Conservation (phyloP, 805 yeast species). For the Candida sphagnicola region DNA sequence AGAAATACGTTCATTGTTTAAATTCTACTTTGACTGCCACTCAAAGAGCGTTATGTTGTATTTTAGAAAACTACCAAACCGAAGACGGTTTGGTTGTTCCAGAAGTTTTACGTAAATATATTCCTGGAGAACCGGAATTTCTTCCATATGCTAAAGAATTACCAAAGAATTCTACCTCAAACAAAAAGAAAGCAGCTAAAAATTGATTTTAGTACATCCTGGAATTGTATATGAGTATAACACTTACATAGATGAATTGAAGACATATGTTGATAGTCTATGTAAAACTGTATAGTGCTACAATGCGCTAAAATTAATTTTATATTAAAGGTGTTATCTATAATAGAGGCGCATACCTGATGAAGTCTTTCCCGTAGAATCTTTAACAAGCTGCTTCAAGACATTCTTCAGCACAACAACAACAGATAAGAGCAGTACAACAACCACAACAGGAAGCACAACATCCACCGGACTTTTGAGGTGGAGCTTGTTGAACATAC, state of each 20-base stretch:
- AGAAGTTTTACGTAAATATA: constrained; percentile 90
- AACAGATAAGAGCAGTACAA: constrained; percentile 39
- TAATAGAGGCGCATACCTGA: no score
- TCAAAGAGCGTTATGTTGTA: constrained; percentile 96
- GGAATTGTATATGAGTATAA: background rate
- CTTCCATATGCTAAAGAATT: constrained; percentile 85
- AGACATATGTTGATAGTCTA: no score
- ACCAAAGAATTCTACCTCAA: constrained; percentile 90
- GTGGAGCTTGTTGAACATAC: constrained; percentile 39
- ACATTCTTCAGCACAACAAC: constrained; percentile 25
- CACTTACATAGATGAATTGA: no score
- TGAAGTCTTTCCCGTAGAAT: no score
- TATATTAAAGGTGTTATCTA: no score
- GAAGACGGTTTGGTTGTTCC: constrained; percentile 93
- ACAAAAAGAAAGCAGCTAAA: constrained; percentile 42
- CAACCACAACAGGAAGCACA: constrained; percentile 32
- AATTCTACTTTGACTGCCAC: constrained; percentile 97
- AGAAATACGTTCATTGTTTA: constrained; percentile 97
- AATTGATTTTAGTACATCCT: background rate
- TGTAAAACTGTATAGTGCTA: no score
- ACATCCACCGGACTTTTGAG: constrained; percentile 25
- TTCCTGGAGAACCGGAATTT: constrained; percentile 98
- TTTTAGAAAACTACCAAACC: constrained; percentile 96
- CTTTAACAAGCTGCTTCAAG: constrained; percentile 8
- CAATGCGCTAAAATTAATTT: no score